Conservation (phyloP, 352 stramenopile genomes). For the Globisporangium acanthophoron region DNA sequence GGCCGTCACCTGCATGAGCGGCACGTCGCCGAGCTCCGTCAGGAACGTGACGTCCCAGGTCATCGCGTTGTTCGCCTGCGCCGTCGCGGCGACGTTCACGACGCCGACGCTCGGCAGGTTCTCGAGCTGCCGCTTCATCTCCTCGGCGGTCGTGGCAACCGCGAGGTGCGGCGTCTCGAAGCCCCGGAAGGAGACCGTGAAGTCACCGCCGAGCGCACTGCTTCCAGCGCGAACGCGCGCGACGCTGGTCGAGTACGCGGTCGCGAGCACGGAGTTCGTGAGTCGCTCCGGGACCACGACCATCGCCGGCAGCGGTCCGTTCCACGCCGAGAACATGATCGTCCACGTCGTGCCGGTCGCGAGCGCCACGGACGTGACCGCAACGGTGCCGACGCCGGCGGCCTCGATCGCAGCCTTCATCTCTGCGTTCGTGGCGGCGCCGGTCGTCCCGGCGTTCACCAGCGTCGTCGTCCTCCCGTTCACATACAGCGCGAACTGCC, state of each 20-base stretch:
- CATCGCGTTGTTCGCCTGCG: slow-evolving; percentile 57
- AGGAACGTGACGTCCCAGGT: slow-evolving; percentile 91
- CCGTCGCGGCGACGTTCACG: slow-evolving; percentile 58
- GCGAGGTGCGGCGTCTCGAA: slow-evolving; percentile 72
- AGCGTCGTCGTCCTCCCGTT: slow-evolving; percentile 48
- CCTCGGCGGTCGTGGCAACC: slow-evolving; percentile 31
- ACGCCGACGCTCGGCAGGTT: slow-evolving; percentile 82
- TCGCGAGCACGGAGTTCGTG: slow-evolving; percentile 39
- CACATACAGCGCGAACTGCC: slow-evolving; percentile 70
- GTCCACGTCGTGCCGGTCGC: slow-evolving; percentile 57
- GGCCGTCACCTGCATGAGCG: slow-evolving; percentile 85
- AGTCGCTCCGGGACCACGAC: slow-evolving; percentile 54
- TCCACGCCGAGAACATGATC: slow-evolving; percentile 53
- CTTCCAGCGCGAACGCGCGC: slow-evolving; percentile 34
- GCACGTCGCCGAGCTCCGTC: slow-evolving; percentile 92
- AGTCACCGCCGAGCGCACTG: slow-evolving; percentile 63
- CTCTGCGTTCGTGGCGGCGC: slow-evolving; percentile 23
- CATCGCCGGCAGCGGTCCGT: slow-evolving; percentile 42
- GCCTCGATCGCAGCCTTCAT: slow-evolving; percentile 51
- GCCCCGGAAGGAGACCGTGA: slow-evolving; percentile 74
- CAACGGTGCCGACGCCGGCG: slow-evolving; percentile 50
- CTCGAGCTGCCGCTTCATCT: slow-evolving; percentile 86
- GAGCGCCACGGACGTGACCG: slow-evolving; percentile 28
- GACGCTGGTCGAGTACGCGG: slow-evolving; percentile 46
- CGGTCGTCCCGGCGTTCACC: slow-evolving; percentile 28